Base-by-base conservation (phyloP, 306 rosid genomes). In the Ormosia semicastrata region DNA sequence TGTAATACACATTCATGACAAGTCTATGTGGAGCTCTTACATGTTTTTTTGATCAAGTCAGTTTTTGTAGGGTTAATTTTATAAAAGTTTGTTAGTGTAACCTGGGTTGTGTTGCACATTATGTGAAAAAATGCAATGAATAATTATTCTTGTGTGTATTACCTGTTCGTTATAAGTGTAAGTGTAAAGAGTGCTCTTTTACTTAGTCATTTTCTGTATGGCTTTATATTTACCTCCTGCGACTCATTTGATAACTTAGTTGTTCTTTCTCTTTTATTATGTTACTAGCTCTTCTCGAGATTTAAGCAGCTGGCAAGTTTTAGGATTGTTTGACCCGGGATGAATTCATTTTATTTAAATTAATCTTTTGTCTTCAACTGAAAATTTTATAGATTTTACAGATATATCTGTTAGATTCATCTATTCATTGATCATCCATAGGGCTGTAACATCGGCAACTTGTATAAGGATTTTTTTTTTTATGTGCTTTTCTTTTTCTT, bases 161-260 rank as follows among this genome's bases (percentile, higher is more conserved):
- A 39, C 70, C 44, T 64, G 32, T 84, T 84, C 63, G 37, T 70
- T 79, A 58, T 47, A n/a, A 34, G 33, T 17, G 17, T 13, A 56
- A 57, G 40, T 36, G 11, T 62, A 60, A 36, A 17, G 73, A 49
- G 69, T 17, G 54, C 34, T 64, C 7, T 78, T 73, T 15, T 46
- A 30, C 57, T 4, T 37, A 6, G 4, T 39, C 6, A 40, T 34
- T 62, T 47, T 18, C 50, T 15, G 44, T 54, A 15, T 49, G 52
- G 18, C 66, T 14, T 79, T 37, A 24, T 41, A 10, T 41, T 24
- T 69, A 37, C 1, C 63, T 14, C 49, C 5, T 57, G 18, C 44
- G n/a, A 80, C 41, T 71, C 15, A 24, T 54, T 78, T 44, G 12
- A 6, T 62, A 36, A 54, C 34, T 68, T 44, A 14, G 13, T 56